A percentile compares a stretch with the other conserved stretches of the same genome.
Evolutionary conservation across 345 rosid genomes (phyloP).

Genomic region (Cochlearia excelsa): DNA sequence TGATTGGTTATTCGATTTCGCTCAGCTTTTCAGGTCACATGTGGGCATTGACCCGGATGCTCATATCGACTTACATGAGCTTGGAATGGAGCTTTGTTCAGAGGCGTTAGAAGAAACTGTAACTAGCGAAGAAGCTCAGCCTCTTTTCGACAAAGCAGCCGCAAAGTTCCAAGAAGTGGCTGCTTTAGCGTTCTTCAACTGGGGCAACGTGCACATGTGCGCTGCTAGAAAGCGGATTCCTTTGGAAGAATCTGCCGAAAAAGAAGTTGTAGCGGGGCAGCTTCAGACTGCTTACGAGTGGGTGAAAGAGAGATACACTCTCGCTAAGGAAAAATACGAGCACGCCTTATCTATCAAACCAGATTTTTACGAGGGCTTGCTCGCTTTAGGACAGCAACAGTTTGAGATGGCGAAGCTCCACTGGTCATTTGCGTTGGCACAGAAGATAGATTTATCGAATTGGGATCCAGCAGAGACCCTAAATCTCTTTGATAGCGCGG

Average conservation of each 20-base stretch:
- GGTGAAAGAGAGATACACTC: slow-evolving; percentile 84
- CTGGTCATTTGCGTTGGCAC: slow-evolving; percentile 82
- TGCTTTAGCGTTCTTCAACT: slow-evolving; percentile 91
- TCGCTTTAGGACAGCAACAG: slow-evolving; percentile 93
- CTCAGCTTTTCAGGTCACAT: slow-evolving; percentile 86
- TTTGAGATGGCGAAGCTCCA: slow-evolving; percentile 98
- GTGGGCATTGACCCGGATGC: slow-evolving; percentile 96
- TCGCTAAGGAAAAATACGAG: slow-evolving; percentile 75
- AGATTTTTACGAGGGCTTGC: slow-evolving; percentile 90
- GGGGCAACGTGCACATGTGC: slow-evolving; percentile 99
- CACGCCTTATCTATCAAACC: slow-evolving; percentile 82
- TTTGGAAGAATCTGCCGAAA: slow-evolving; percentile 76
- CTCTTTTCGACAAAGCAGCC: slow-evolving; percentile 86
- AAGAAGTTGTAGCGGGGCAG: slow-evolving; percentile 60
- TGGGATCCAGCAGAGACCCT: slow-evolving; percentile 84
- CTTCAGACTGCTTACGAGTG: slow-evolving; percentile 87
- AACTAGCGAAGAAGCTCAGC: slow-evolving; percentile 86
- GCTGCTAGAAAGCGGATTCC: slow-evolving; percentile 97
- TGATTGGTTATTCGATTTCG: slow-evolving; percentile 96
- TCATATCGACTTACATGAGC: slow-evolving; percentile 89
- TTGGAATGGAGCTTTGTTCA: slow-evolving; percentile 98
- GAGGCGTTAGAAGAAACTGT: slow-evolving; percentile 97
- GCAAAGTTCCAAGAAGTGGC: slow-evolving; percentile 96
- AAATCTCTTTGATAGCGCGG: slow-evolving; percentile 72
- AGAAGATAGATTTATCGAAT: slow-evolving; percentile 64